A percentile compares a stretch with the other conserved stretches of the same genome.
Evolutionary conservation across 2,329 filamentous ascomycete genomes (phyloP).

Genomic region (Byssochlamys sp.): DNA sequence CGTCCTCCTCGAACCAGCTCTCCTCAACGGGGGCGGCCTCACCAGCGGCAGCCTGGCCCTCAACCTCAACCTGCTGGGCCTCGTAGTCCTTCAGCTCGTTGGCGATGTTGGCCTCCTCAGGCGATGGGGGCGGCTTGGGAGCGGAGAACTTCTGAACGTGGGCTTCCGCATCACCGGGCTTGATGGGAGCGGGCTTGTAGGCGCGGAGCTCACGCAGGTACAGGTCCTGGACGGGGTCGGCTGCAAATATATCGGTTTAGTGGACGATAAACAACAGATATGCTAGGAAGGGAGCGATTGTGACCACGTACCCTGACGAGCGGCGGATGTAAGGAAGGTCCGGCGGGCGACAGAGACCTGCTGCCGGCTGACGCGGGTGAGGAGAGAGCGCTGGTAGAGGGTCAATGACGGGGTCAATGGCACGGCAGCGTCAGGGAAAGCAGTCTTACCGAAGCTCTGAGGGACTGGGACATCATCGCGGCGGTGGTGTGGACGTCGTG

Average conservation of each 20-base stretch:
- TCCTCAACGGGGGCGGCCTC: conserved; percentile 54
- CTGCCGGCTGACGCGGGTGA: conserved; percentile 52
- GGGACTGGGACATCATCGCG: conserved; percentile 52
- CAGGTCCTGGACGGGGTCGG: conserved; percentile 94
- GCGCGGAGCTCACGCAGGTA: conserved; percentile 92
- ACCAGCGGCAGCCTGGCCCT: conserved; percentile 64
- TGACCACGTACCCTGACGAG: conserved; percentile 50
- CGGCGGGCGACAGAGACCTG: conserved; percentile 49
- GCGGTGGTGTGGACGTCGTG: conserved; percentile 2
- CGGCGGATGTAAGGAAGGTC: conserved; percentile 54
- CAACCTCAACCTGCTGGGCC: conserved; percentile 83
- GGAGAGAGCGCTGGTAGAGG: conserved; percentile 46
- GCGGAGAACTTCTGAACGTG: conserved; percentile 79
- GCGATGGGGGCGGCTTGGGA: conserved; percentile 73
- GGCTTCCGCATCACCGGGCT: conserved; percentile 77
- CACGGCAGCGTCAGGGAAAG: conserved; percentile 5
- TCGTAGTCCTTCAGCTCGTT: conserved; percentile 91
- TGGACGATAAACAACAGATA: neutral
- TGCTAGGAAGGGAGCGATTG: conserved; percentile 3
- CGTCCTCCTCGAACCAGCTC: conserved; percentile 77
- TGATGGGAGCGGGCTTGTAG: conserved; percentile 79
- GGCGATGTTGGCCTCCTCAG: conserved; percentile 88
- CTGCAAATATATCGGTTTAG: conserved; percentile 44
- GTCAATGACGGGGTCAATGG: conserved; percentile 15
- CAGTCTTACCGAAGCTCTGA: conserved; percentile 50